Conservation (phyloP, 2,329 filamentous ascomycete genomes). For the Macrophomina pseudophaseolina region DNA sequence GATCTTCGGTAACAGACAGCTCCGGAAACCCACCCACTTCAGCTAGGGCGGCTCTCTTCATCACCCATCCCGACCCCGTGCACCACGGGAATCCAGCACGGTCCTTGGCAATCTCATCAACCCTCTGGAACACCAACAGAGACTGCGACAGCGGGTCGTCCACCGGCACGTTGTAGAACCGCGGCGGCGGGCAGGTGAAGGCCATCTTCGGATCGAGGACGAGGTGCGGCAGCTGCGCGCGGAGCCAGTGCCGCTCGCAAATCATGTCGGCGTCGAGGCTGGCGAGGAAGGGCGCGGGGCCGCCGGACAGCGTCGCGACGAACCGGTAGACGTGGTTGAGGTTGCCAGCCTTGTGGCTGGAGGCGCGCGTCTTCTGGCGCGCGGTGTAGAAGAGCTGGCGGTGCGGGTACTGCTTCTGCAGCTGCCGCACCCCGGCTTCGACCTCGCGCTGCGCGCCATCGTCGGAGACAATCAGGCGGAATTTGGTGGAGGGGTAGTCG, state of each 20-base stretch:
- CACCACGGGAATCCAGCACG: constrained; percentile 63
- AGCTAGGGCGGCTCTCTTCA: too few relatives aligned
- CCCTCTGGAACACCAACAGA: constrained; percentile 64
- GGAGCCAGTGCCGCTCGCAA: constrained; percentile 64
- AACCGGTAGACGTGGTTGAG: too few relatives aligned
- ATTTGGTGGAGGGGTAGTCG: constrained; percentile 48
- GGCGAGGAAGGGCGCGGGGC: constrained; percentile 36
- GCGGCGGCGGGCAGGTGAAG: constrained; percentile 62
- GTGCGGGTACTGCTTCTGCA: constrained; percentile 43
- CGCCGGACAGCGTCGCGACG: constrained; percentile 57
- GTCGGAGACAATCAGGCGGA: constrained; percentile 48
- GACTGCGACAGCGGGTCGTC: constrained; percentile 64
- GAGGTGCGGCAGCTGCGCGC: constrained; percentile 64
- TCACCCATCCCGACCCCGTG: constrained; percentile 39
- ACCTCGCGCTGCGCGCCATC: constrained; percentile 45
- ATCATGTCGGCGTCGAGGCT: constrained; percentile 71
- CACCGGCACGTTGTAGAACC: constrained; percentile 67
- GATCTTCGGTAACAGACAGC: too few relatives aligned
- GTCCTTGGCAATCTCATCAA: constrained; percentile 53
- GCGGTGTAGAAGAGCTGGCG: constrained; percentile 46
- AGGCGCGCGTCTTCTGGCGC: constrained; percentile 56
- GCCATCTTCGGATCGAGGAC: constrained; percentile 61
- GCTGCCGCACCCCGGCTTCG: constrained; percentile 41
- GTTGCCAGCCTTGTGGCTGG: constrained; percentile 47
- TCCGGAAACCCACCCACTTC: too few relatives aligned